Evolutionary conservation across 2,329 filamentous ascomycete species (phyloP), one percentile per base, ranked within the genome.

Genomic region (Ilyonectria mors-panacis): DNA sequence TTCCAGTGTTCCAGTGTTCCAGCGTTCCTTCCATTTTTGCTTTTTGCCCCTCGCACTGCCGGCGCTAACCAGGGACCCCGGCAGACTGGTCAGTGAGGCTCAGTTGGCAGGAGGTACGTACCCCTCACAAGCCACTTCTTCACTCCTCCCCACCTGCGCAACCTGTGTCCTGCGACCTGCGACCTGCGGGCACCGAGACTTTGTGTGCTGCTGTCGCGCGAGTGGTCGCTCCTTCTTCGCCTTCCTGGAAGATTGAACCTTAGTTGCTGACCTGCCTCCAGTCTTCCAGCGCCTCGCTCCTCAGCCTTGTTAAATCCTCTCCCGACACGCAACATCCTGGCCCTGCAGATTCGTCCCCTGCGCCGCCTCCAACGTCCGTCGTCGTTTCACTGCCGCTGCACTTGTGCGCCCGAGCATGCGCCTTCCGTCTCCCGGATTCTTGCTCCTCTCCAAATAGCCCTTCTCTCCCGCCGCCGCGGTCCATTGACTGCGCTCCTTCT

Each of bases 31-130:
- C 28, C 12, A 30, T 54, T 35, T n/a, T 19, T 63, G 26, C n/a
- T 44, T 33, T 59, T 63, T 54, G 28, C 61, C 54, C 55, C 54
- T 58, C 28, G 15, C 44, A 47, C 30, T 66, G 64, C 64, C 47
- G 53, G 64, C 59, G 54, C 64, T 59, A 66, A 61, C 57, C 50
- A 62, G 57, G 53, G 53, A 23, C 26, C 53, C 53, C 44, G 48
- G 53, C 44, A 57, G 37, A 17, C 39, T 35, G 42, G 21, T 15
- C 12, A 21, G 44, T 37, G 28, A 21, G n/a, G 28, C 39, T 42
- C 39, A n/a, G 45, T 33, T 19, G n/a, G 6, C 10, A 13, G n/a
- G 8, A 44, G 35, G 53, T 56, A 56, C 53, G 53, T 56, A 53
- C 50, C 50, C 53, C 37, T 23, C 37, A 51, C 30, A 23, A 17